phyloP scores from a whole-genome alignment of 169 alveolate genomes.

The Plasmodium ovale region DNA sequence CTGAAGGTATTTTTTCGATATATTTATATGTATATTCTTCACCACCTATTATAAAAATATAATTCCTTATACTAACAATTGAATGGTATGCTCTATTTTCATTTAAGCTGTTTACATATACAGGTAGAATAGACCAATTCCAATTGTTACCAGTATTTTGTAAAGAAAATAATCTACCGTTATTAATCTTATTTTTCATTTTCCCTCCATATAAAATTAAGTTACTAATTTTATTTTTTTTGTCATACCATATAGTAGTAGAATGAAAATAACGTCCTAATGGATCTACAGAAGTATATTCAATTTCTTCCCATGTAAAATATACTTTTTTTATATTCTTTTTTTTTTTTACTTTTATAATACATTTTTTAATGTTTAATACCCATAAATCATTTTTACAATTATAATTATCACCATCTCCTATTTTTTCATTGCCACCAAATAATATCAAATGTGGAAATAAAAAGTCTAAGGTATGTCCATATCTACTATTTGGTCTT shows the following conservation, averaged over 20 bases:
- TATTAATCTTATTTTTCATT: slow-evolving; percentile 40
- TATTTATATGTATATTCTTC: slow-evolving; percentile 69
- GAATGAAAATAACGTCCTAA: slow-evolving; percentile 71
- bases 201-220: slow-evolving; percentile 75
- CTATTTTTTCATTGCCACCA: slow-evolving; percentile 69
- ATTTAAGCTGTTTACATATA: slow-evolving; percentile 31
- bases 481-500: slow-evolving; percentile 66
- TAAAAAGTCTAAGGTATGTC: slow-evolving; percentile 69
- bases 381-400: slow-evolving; percentile 71
- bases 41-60: slow-evolving; percentile 73
- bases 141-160: slow-evolving; percentile 36
- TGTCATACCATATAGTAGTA: slow-evolving; percentile 69
- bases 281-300: slow-evolving; percentile 30
- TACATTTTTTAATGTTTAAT: slow-evolving; percentile 53
- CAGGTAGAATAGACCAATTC: slow-evolving; percentile 59
- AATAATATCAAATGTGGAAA: slow-evolving; percentile 60
- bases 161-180: slow-evolving; percentile 28
- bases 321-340: neutral
- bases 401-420: slow-evolving; percentile 33
- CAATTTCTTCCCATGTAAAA: slow-evolving; percentile 62
- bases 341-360: slow-evolving; percentile 15
- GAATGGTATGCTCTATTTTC: slow-evolving; percentile 75
- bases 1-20: slow-evolving; percentile 77
- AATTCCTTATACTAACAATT: slow-evolving; percentile 9
- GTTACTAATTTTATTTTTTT: slow-evolving; percentile 34